phyloP scores from a whole-genome alignment of 2,329 filamentous ascomycete genomes.

The Blastomyces parvus region DNA sequence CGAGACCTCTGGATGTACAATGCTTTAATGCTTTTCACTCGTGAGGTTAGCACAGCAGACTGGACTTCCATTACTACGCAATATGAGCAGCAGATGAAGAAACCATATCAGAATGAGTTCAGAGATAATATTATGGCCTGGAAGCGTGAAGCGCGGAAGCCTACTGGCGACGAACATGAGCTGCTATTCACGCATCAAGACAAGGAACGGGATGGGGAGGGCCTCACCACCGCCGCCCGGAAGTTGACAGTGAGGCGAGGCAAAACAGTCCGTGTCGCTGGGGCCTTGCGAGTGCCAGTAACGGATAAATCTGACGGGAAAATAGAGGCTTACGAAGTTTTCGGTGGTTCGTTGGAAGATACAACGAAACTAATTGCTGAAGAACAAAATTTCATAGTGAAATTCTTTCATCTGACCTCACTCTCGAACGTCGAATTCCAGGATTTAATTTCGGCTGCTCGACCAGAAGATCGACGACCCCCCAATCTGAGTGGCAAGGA shows the following conservation, averaged over 20 bases:
- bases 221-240: slow-evolving; percentile 63
- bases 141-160: slow-evolving; percentile 69
- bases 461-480: slow-evolving; percentile 59
- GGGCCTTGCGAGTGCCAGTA: slow-evolving; percentile 36
- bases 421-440: slow-evolving; percentile 72
- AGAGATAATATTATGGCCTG: slow-evolving; percentile 65
- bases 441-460: slow-evolving; percentile 59
- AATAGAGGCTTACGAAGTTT: slow-evolving; percentile 69
- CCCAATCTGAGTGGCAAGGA: slow-evolving; percentile 65
- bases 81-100: slow-evolving; percentile 68
- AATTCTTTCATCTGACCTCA: slow-evolving; percentile 92
- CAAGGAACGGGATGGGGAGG: slow-evolving; percentile 62
- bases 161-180: slow-evolving; percentile 66
- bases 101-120: slow-evolving; percentile 74
- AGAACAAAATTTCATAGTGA: slow-evolving; percentile 95
- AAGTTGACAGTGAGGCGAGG: slow-evolving; percentile 92
- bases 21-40: slow-evolving; percentile 75
- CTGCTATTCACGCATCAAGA: slow-evolving; percentile 84
- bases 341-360: slow-evolving; percentile 70
- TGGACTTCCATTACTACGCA: slow-evolving; percentile 72
- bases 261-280: slow-evolving; percentile 53
- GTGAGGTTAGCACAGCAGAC: slow-evolving; percentile 69
- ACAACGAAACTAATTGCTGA: slow-evolving; percentile 74
- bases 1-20: slow-evolving; percentile 78
- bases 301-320: slow-evolving; percentile 56